Percentiles rank a stretch among this genome's conserved stretches.
These are phyloP conservation scores for Chenopodium suecicum DNA, from an alignment of 148 eudicot genomes.

Conservation along the genomic window DNA sequence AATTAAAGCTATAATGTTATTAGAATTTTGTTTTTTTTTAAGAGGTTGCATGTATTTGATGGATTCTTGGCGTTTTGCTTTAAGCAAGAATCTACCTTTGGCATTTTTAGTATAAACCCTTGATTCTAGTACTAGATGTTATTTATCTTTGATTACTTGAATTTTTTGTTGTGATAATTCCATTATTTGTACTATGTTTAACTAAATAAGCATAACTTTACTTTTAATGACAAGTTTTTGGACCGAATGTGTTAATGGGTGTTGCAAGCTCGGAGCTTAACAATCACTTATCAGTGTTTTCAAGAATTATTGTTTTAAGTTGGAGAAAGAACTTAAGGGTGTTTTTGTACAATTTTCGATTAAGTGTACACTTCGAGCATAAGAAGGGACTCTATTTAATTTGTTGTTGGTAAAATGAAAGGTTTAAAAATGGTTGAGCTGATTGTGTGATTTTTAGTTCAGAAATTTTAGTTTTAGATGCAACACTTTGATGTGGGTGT, in stretches of 20 bases:
- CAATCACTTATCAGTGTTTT: neutral
- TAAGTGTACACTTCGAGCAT: neutral
- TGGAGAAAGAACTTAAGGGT: neutral
- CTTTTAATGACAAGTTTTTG: neutral
- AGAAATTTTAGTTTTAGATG: neutral
- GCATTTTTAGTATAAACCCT: neutral
- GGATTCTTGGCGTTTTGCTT: conserved; percentile 22
- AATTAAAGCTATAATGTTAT: no score
- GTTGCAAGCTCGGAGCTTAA: neutral
- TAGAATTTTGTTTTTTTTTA: neutral
- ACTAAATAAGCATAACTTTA: no score
- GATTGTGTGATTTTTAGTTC: neutral
- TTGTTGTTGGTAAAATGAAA: neutral
- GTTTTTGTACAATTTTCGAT: neutral
- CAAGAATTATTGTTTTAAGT: neutral
- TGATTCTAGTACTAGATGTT: neutral
- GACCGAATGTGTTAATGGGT: neutral
- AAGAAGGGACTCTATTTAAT: neutral
- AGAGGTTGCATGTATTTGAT: conserved; percentile 3
- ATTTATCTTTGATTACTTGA: neutral
- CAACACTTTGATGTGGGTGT: neutral
- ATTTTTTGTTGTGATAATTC: neutral
- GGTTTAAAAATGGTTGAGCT: neutral
- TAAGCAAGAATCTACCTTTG: conserved; percentile 24
- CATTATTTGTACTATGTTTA: neutral